phyloP scores from a whole-genome alignment of 2,329 filamentous ascomycete genomes.

The Neurospora sp. region DNA sequence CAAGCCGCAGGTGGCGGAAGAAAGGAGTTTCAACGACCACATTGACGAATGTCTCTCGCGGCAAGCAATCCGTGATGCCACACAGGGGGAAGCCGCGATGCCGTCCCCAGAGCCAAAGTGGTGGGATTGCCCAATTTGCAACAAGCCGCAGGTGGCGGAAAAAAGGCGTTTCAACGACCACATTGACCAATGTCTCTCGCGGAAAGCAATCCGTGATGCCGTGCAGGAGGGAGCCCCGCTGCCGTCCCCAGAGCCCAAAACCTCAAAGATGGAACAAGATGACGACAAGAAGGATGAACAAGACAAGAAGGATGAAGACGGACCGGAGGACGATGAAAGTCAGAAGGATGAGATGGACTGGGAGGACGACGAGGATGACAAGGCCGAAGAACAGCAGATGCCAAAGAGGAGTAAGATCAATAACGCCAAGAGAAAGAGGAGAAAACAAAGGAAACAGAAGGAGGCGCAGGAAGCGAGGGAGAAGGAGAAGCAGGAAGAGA shows the following conservation, averaged over 20 bases:
- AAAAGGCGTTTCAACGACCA: slow-evolving; percentile 80
- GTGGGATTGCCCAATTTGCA: slow-evolving; percentile 87
- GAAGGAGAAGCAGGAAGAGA: not conserved
- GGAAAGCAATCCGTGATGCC: slow-evolving; percentile 74
- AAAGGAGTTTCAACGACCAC: slow-evolving; percentile 76
- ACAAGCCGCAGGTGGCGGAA: slow-evolving; percentile 61
- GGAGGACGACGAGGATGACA: not conserved
- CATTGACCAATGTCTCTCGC: slow-evolving; percentile 83
- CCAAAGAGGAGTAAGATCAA: not conserved
- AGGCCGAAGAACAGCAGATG: not conserved
- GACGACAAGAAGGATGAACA: too few species aligned
- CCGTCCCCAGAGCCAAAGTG: slow-evolving; percentile 12
- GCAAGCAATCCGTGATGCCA: slow-evolving; percentile 74
- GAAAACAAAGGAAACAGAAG: not conserved
- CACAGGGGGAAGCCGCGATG: slow-evolving; percentile 42
- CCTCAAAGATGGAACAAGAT: slow-evolving; percentile 24
- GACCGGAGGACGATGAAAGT: too few species aligned
- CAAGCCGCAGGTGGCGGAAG: slow-evolving; percentile 64
- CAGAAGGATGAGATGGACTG: not conserved
- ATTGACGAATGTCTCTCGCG: slow-evolving; percentile 86
- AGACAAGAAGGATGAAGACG: too few species aligned
- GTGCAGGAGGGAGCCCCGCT: slow-evolving; percentile 45
- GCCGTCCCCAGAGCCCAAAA: slow-evolving; percentile 13
- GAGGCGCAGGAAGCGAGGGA: not conserved
- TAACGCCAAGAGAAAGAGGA: not conserved